phyloP scores from a whole-genome alignment of 768 basidiomycete species.

The Suillus plorans region DNA sequence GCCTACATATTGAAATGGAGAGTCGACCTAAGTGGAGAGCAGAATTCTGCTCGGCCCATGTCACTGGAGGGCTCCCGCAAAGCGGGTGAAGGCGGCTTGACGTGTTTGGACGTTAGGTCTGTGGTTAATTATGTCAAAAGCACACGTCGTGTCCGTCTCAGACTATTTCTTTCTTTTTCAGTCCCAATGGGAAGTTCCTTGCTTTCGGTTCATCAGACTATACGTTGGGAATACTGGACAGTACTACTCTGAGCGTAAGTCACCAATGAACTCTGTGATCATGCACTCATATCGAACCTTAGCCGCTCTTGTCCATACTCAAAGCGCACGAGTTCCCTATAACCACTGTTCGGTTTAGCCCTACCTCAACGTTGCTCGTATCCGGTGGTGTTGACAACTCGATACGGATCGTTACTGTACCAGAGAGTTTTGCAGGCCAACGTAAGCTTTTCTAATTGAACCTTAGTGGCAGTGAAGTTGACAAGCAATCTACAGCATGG shows the following conservation, averaged over 20 bases:
- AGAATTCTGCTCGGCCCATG: constrained; percentile 64
- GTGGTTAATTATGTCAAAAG: constrained; percentile 18
- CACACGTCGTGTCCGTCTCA: constrained; percentile 7
- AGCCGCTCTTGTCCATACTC: constrained; percentile 87
- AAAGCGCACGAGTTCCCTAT: constrained; percentile 95
- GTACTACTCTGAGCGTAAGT: constrained; percentile 72
- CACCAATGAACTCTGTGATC: not conserved
- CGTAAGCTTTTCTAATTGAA: constrained; percentile 43
- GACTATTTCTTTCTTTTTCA: constrained; percentile 30
- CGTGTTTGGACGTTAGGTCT: constrained; percentile 88
- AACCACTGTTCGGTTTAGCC: constrained; percentile 87
- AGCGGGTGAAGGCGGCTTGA: constrained; percentile 76
- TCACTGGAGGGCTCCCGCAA: constrained; percentile 58
- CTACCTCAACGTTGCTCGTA: constrained; percentile 73
- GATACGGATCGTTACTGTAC: constrained; percentile 76
- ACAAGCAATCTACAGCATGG: constrained; percentile 34
- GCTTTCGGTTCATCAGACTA: constrained; percentile 88
- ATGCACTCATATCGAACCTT: constrained; percentile 6
- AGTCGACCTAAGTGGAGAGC: constrained; percentile 53
- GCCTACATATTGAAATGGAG: constrained; percentile 77
- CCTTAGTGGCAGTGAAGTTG: constrained; percentile 9
- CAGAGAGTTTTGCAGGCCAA: constrained; percentile 48
- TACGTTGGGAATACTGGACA: constrained; percentile 81
- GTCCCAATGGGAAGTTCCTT: constrained; percentile 77
- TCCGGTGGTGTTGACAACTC: constrained; percentile 92